Base-by-base conservation (phyloP, 208 protist species). In the Wallacemonas sp. region DNA sequence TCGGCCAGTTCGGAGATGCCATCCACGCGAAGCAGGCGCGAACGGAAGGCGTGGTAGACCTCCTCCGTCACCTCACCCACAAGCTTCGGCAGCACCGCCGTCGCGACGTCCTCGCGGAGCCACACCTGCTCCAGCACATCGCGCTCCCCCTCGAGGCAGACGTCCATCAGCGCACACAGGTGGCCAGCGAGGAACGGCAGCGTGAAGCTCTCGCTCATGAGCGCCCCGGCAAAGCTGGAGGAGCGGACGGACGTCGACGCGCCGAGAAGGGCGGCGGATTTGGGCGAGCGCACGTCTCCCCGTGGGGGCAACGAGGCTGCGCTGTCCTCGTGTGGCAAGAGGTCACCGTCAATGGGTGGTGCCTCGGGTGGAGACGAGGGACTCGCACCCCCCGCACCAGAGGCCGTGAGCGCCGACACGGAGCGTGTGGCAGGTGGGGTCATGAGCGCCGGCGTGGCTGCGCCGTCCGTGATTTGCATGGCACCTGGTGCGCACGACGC, bases 41-140 rank as follows among this genome's bases (percentile, higher is more conserved):
- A 85, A 32, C 90, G 90, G 72, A 93, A 96, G 39, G 82, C 72
- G 72, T 83, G 79, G 63, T 93, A 96, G 41, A 89, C 76, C 64
- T 90, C 84, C 38, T 89, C 79, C 6, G 81, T 77, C 26, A 94
- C 74, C 30, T 74, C 78, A 1, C 74, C 29, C 17, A 89, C 74
- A 8, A 94, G 69, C 62, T 80, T 74, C 14, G 86, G 80, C 23
- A 91, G 68, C 41, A 91, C 49, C 36, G 71, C 62, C 8, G 70
- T 73, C 46, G 61, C 61, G 52, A 94, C 78, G 32, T 94, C 90
- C 24, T 90, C 87, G 17, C 81, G 76, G 41, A 96, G 70, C 86
- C 90, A 96, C 61, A 96, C 63, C 16, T 64, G 55, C 58, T 81
- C 79, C 56, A 92, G 69, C 39, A 94, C 72, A 12, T 68, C 68